phyloP scores from a whole-genome alignment of 2,329 filamentous ascomycete genomes.

The Huntiella bhutanensis region DNA sequence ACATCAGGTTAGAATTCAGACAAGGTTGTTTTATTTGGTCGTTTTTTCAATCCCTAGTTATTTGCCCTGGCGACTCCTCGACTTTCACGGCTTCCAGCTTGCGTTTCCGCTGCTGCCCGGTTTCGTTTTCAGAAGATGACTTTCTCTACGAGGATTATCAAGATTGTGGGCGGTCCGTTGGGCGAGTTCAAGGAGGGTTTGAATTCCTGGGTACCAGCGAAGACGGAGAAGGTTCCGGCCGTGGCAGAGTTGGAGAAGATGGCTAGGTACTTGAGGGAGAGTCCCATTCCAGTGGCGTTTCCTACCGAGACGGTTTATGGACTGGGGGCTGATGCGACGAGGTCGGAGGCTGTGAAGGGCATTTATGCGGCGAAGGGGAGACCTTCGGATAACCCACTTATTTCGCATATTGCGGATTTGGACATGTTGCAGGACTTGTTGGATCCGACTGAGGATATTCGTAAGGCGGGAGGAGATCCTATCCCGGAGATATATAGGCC shows the following conservation, averaged over 20 bases:
- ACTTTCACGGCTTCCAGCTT: no score
- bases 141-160: constrained; percentile 25
- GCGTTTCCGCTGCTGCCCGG: no score
- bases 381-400: constrained; percentile 86
- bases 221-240: constrained; percentile 15
- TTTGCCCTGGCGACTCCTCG: no score
- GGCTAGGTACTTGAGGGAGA: constrained; percentile 43
- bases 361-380: constrained; percentile 84
- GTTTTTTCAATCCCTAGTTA: no score
- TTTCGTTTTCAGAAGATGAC: background rate
- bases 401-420: constrained; percentile 75
- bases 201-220: constrained; percentile 22
- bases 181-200: constrained; percentile 21
- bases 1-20: no score
- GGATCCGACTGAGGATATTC: constrained; percentile 14
- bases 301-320: constrained; percentile 97
- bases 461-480: constrained; percentile 17
- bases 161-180: constrained; percentile 18
- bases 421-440: constrained; percentile 53
- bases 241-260: constrained; percentile 37
- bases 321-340: constrained; percentile 84
- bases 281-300: constrained; percentile 69
- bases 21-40: no score
- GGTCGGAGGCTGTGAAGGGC: constrained; percentile 64
- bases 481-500: constrained; percentile 61